Base-by-base conservation (phyloP, 495 filamentous ascomycete species). In the Talaromyces wortmannii region DNA sequence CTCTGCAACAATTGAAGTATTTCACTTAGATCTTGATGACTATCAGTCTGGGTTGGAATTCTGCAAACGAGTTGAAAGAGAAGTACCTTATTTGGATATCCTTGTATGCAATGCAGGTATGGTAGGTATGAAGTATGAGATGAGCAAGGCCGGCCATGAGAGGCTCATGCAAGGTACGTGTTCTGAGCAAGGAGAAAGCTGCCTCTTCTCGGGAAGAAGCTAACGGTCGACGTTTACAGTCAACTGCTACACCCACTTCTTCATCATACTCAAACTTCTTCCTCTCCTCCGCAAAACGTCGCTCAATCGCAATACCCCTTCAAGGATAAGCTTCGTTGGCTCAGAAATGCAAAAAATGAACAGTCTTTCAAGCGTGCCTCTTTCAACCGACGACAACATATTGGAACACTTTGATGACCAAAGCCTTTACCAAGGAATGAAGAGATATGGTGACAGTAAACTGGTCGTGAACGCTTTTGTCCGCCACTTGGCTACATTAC, bases 201-300 rank as follows among this genome's bases (percentile, higher is more conserved):
- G 4, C 32, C 52, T 32, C 7, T 7, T 33, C 32, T 4, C 5
- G 1, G 17, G 5, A 6, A 6, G 29, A 16, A 18, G 12, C n/a
- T 30, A 8, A 32, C 43, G 44, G 44, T n/a, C 29, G 8, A 29
- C 43, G 17, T 7, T 18, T 29, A 50, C 17, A 63, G 67, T 72
- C 31, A 68, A 70, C 45, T 59, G 59, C 55, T 65, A 63, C 52
- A 63, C 61, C n/a, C 55, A 67, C 45, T 64, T 68, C 55, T 55
- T 72, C n/a, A 43, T 72, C 40, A 55, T 59, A 5, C 32, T 67
- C 5, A 56, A 56, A 12, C 61, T 71, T 0, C 53, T 68, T 0
- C 59, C 60, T 7, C 44, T 68, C 32, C 52, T 71, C 7, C 29
- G 31, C 31, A 44, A 31, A 23, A 69, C 63, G 8, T 61, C 59